Percentiles rank a stretch among this genome's conserved stretches.
phyloP scores from a whole-genome alignment of 1,284 basidiomycete species.

The Ganoderma lingzhi region DNA sequence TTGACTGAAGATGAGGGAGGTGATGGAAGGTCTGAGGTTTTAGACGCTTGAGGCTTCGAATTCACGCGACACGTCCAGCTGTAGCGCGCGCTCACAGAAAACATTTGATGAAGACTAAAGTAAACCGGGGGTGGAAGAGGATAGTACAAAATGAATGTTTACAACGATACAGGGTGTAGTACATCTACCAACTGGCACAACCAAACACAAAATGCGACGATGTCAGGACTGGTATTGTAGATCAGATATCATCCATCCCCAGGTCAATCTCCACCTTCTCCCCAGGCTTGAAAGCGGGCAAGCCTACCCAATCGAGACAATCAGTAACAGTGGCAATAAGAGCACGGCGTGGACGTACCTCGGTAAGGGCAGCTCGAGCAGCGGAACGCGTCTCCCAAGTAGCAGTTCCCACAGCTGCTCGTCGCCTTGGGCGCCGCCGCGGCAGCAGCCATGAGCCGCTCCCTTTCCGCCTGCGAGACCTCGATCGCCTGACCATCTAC shows the following conservation, averaged over 20 bases:
- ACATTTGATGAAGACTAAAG: not conserved
- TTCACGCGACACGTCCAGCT: conserved; percentile 13
- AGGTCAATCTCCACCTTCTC: conserved; percentile 94
- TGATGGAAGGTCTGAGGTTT: not conserved
- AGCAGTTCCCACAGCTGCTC: conserved; percentile 98
- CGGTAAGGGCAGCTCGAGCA: conserved; percentile 96
- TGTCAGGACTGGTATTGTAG: conserved; percentile 28
- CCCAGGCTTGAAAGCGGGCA: conserved; percentile 98
- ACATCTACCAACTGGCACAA: conserved; percentile 16
- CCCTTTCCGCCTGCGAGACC: conserved; percentile 71
- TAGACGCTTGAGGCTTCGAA: conserved; percentile 14
- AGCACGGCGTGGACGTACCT: conserved; percentile 62
- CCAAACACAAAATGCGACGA: not conserved
- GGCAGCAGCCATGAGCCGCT: conserved; percentile 68
- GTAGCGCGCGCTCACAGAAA: not conserved
- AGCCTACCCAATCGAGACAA: conserved; percentile 56
- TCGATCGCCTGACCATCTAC: conserved; percentile 65
- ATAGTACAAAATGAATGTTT: conserved; percentile 8
- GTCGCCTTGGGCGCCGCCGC: conserved; percentile 84
- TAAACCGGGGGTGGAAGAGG: not conserved
- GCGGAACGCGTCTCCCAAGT: conserved; percentile 97
- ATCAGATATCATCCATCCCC: conserved; percentile 86
- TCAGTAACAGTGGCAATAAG: conserved; percentile 20
- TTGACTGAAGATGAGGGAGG: not conserved
- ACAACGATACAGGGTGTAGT: conserved; percentile 19